A percentile compares a stretch with the other conserved stretches of the same genome.
Conservation (phyloP, 2,329 filamentous ascomycete genomes). For the Emydomyces testavorans region DNA sequence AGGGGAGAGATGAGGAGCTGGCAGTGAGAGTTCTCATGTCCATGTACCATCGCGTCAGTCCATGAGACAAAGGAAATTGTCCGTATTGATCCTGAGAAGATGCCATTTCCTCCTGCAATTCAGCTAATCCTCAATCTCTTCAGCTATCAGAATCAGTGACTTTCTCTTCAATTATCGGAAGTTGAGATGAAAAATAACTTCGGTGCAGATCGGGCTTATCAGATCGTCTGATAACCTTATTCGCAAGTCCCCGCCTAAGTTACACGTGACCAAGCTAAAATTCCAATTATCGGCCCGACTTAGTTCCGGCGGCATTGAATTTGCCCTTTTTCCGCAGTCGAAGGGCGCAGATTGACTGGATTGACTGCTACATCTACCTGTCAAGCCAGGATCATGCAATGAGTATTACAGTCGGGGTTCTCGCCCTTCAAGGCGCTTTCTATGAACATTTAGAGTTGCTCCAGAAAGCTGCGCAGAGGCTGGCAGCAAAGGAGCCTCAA, state of each 20-base stretch:
- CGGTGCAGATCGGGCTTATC: too few relatives aligned
- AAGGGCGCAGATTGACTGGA: background rate
- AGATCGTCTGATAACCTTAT: conserved; percentile 1
- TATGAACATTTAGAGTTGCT: conserved; percentile 74
- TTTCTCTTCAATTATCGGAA: too few relatives aligned
- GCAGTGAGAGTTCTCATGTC: conserved; percentile 30
- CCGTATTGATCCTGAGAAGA: background rate
- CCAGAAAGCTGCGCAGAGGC: conserved; percentile 49
- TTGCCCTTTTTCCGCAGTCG: background rate
- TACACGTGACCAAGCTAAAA: background rate
- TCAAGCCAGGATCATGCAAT: conserved; percentile 10
- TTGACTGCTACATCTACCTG: background rate
- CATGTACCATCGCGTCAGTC: conserved; percentile 35
- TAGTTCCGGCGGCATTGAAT: conserved; percentile 1
- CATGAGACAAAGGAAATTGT: background rate
- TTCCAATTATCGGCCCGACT: background rate
- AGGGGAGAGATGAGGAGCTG: conserved; percentile 26
- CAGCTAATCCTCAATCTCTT: background rate
- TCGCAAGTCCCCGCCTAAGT: background rate
- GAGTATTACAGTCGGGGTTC: conserved; percentile 42
- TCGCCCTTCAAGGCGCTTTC: conserved; percentile 85
- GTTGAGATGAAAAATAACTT: too few relatives aligned
- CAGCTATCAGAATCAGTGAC: too few relatives aligned
- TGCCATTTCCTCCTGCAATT: background rate
- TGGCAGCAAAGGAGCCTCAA: conserved; percentile 26